These are phyloP conservation scores for Solanum arcanum DNA, from an alignment of 257 asterid genomes.

Conservation along the genomic window DNA sequence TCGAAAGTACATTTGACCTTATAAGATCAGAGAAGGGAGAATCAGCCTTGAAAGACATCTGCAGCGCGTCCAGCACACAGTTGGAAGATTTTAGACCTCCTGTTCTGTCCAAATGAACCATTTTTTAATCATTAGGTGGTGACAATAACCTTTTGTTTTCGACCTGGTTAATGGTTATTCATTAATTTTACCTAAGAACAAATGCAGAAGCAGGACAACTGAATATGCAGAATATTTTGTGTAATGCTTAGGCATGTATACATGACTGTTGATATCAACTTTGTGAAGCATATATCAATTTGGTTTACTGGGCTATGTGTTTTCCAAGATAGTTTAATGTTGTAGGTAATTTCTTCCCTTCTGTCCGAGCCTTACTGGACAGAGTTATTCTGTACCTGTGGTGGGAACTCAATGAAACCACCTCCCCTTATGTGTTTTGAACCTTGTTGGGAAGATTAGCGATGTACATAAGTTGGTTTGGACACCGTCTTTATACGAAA, in stretches of 20 bases:
- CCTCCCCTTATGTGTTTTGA: neutral
- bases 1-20: constrained; percentile 30
- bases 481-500: neutral
- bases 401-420: neutral
- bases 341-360: neutral
- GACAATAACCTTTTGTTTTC: neutral
- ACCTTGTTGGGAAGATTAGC: neutral
- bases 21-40: constrained; percentile 53
- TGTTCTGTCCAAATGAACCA: constrained; percentile 5
- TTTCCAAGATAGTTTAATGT: neutral
- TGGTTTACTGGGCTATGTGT: neutral
- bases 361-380: neutral
- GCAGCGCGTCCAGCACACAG: constrained; percentile 26
- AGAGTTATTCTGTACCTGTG: neutral
- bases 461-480: neutral
- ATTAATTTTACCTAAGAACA: neutral
- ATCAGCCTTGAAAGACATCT: constrained; percentile 35
- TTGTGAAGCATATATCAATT: neutral
- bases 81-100: constrained; percentile 44
- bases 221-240: neutral
- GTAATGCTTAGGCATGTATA: neutral
- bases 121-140: neutral
- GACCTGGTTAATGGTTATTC: neutral
- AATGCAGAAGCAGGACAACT: neutral
- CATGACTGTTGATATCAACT: neutral